Conservation (phyloP, 1,139 yeast genomes). For the Debaryomyces sp. region DNA sequence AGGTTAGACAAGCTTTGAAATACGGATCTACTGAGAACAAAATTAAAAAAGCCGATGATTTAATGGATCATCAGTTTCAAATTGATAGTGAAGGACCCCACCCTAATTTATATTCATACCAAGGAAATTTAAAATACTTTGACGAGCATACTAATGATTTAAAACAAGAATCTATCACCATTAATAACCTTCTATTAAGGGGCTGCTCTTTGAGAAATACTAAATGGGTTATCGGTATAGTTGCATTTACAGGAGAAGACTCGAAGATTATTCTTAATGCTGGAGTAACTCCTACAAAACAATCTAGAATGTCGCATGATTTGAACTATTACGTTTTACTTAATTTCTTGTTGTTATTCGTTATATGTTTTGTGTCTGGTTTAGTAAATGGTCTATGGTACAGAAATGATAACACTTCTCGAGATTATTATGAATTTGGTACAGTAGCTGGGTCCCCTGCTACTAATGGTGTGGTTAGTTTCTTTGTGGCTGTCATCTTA, state of each 20-base stretch:
- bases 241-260: conserved; percentile 55
- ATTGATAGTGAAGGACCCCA: conserved; percentile 61
- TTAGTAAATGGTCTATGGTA: conserved; percentile 55
- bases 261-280: conserved; percentile 61
- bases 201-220: conserved; percentile 58
- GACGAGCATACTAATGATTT: conserved; percentile 21
- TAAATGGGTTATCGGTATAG: conserved; percentile 57
- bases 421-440: conserved; percentile 51
- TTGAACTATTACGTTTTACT: conserved; percentile 52
- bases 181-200: conserved; percentile 51
- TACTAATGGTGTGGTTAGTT: conserved; percentile 52
- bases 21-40: conserved; percentile 39
- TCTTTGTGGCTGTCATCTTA: conserved; percentile 55
- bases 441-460: conserved; percentile 55
- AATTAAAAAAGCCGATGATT: conserved; percentile 46
- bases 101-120: conserved; percentile 54
- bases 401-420: conserved; percentile 31
- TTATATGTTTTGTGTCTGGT: conserved; percentile 56
- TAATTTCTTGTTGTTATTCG: conserved; percentile 49
- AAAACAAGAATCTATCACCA: conserved; percentile 46
- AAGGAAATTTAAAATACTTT: conserved; percentile 51
- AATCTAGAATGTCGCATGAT: conserved; percentile 53
- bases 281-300: conserved; percentile 60
- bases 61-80: conserved; percentile 41
- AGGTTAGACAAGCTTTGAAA: conserved; percentile 52